Evolutionary conservation across 2,329 filamentous ascomycete genomes (phyloP).

Genomic region (Alternaria sp.): DNA sequence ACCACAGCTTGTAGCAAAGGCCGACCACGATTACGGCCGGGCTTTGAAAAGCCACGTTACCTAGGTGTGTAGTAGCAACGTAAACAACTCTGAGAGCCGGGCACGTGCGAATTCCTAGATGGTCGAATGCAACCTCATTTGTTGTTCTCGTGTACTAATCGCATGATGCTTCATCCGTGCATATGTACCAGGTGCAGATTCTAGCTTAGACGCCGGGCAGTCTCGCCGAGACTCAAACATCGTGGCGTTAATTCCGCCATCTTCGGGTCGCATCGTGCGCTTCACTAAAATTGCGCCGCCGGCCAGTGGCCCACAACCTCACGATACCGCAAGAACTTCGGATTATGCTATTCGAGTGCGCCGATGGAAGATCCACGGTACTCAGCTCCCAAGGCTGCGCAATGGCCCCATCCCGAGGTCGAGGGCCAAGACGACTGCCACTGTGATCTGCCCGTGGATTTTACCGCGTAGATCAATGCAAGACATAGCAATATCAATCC

Average conservation of each 20-base stretch:
- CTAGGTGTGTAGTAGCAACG: background rate
- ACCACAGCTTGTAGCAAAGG: background rate
- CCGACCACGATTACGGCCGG: background rate
- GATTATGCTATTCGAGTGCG: background rate
- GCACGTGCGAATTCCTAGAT: background rate
- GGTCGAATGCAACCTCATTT: background rate
- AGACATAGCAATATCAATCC: background rate
- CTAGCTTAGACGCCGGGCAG: background rate
- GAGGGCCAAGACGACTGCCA: background rate
- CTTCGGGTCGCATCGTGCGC: background rate
- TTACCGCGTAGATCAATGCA: constrained; percentile 3
- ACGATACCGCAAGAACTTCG: constrained; percentile 16
- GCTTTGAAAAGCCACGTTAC: no score
- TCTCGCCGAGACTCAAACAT: background rate
- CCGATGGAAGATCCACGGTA: background rate
- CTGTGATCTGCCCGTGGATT: background rate
- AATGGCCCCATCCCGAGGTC: background rate
- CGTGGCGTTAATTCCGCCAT: background rate
- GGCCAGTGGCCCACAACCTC: constrained; percentile 12
- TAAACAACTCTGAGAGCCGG: background rate
- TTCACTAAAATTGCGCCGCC: constrained; percentile 11
- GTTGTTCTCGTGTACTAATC: background rate
- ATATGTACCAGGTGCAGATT: background rate
- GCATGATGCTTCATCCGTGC: background rate
- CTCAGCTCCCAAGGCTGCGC: background rate